Evolutionary conservation across 2,329 filamentous ascomycete species (phyloP).

Genomic region (Pseudocercospora ulei): DNA sequence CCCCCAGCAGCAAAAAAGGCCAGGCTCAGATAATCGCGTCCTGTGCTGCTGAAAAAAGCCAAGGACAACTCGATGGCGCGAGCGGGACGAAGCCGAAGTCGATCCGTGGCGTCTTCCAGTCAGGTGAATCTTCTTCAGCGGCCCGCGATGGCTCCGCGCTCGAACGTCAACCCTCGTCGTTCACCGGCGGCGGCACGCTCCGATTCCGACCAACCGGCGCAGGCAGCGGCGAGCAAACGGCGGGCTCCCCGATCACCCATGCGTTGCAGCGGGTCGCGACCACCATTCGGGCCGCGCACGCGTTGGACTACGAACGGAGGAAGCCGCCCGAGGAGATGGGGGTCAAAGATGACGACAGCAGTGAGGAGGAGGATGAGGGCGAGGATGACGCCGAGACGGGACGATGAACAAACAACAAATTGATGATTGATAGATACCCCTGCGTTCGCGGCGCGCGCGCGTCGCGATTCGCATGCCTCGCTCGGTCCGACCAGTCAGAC

Average conservation of each 20-base stretch:
- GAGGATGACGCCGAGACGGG: too few species aligned
- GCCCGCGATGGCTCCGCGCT: conserved; percentile 9
- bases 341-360: conserved; percentile 12
- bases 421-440: conserved; percentile 1
- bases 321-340: conserved; percentile 10
- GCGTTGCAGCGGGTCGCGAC: conserved; percentile 18
- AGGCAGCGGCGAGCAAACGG: conserved; percentile 6
- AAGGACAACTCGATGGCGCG: conserved; percentile 4
- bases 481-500: neutral
- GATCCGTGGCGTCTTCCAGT: conserved; percentile 2
- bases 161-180: conserved; percentile 10
- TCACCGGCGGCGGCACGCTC: conserved; percentile 7
- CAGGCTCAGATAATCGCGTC: neutral
- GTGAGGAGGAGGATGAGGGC: conserved; percentile 17
- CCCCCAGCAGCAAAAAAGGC: conserved; percentile 1
- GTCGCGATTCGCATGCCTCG: neutral
- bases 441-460: neutral
- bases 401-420: too few species aligned
- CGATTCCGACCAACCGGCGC: conserved; percentile 8
- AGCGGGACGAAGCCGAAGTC: conserved; percentile 1
- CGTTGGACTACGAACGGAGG: conserved; percentile 15
- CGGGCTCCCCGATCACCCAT: conserved; percentile 15
- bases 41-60: conserved; percentile 2
- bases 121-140: neutral
- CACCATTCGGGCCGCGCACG: conserved; percentile 16